These are phyloP conservation scores for Boeremia exigua DNA, from an alignment of 2,329 filamentous ascomycete species.

Conservation along the genomic window DNA sequence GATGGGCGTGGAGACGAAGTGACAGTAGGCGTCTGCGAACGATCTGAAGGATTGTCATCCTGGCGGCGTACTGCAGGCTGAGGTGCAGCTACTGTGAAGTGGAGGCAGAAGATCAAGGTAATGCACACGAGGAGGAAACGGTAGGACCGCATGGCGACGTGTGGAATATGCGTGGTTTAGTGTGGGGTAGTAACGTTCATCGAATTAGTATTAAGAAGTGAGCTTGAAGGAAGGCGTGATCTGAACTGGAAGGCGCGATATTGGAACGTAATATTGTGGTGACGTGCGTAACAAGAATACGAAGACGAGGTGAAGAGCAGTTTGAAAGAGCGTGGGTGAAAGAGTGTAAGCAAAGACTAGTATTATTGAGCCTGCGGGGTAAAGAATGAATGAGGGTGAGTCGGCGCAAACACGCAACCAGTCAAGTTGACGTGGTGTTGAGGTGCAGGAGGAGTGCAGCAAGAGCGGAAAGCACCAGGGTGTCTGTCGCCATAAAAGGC, in stretches of 20 bases:
- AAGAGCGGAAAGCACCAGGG: slow-evolving; percentile 25
- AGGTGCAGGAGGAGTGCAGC: slow-evolving; percentile 34
- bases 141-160: slow-evolving; percentile 38
- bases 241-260: slow-evolving; percentile 13
- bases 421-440: slow-evolving; percentile 30
- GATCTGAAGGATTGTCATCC: slow-evolving; percentile 30
- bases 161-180: slow-evolving; percentile 19
- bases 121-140: slow-evolving; percentile 34
- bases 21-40: slow-evolving; percentile 19
- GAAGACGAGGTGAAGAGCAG: slow-evolving; percentile 18
- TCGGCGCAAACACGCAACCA: slow-evolving; percentile 31
- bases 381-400: slow-evolving; percentile 33
- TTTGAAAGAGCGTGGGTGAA: slow-evolving; percentile 10
- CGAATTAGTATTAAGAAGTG: slow-evolving; percentile 24
- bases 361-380: slow-evolving; percentile 23
- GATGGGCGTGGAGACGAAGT: slow-evolving; percentile 26
- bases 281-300: slow-evolving; percentile 21
- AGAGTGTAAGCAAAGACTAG: slow-evolving; percentile 17
- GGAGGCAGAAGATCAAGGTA: slow-evolving; percentile 35
- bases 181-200: slow-evolving; percentile 30
- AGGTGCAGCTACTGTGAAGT: slow-evolving; percentile 30
- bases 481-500: slow-evolving; percentile 31
- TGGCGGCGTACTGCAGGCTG: slow-evolving; percentile 38
- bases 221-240: slow-evolving; percentile 4
- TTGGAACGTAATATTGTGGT: slow-evolving; percentile 6